Base-by-base conservation (phyloP, 805 yeast genomes). In the Pichia deserticola region DNA sequence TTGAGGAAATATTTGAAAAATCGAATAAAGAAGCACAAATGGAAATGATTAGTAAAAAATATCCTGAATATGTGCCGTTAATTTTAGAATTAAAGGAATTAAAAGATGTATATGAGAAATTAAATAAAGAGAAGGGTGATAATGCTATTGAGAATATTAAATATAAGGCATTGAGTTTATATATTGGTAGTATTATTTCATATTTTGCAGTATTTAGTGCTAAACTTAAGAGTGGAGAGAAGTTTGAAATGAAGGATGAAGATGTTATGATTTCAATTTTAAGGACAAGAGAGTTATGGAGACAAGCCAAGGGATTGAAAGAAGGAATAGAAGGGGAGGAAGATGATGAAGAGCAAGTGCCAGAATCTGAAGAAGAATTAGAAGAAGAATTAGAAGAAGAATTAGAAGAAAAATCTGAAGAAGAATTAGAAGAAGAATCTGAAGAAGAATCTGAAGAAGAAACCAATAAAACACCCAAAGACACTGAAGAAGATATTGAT, bases 261-360 rank as follows among this genome's bases (percentile, higher is more conserved):
- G 86, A 92, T 3, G 84, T 92, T 2, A 92, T 93, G 97, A 89
- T 87, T 60, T 78, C 85, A 32, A 82, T 92, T 35, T 70, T 92
- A 48, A 81, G 85, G 47, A 75, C 93, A 3, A 77, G 95, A 56
- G 97, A 92, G 61, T 75, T 87, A 15, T 90, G 97, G 96, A 78
- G 93, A 62, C 90, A 86, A 59, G 96, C 95, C 5, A 73, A 60
- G 36, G 61, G 52, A 12, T 56, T 52, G 41, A 61, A 60, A 7
- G 60, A 53, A 27, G 59, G 53, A 9, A 58, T 58, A 6, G 58
- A 50, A 30, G 60, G 50, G 25, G 51, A 48, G 7, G 64, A 56
- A n/a, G 64, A 59, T 3, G 60, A 54, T 15, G 30, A 44, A 10
- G 51, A 48, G 9, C 36, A 39, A 8, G 53, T 44, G 20, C 40